A percentile compares a stretch with the other conserved stretches of the same genome.
phyloP scores from a whole-genome alignment of 2,329 filamentous ascomycete genomes.

The Stemphylium lycopersici region DNA sequence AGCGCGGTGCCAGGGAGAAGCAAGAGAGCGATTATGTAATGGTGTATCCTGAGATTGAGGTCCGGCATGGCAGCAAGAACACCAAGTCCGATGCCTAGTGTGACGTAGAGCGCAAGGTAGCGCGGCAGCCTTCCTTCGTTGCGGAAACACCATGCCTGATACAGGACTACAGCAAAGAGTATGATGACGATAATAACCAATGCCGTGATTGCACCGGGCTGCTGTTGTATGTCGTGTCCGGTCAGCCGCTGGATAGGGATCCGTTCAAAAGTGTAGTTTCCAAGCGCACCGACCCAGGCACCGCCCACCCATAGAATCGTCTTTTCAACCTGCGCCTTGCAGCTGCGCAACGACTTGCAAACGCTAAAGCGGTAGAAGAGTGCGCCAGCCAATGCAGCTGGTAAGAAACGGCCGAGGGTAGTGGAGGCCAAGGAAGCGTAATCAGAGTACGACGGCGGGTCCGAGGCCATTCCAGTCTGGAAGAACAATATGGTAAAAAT shows the following conservation, averaged over 20 bases:
- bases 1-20: conserved; percentile 87
- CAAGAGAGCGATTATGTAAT: conserved; percentile 90
- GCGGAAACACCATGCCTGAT: conserved; percentile 44
- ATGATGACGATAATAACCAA: conserved; percentile 42
- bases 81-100: conserved; percentile 78
- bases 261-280: conserved; percentile 41
- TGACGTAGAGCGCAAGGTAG: conserved; percentile 77
- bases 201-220: conserved; percentile 46
- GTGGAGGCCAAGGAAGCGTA: conserved; percentile 42
- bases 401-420: conserved; percentile 41
- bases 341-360: conserved; percentile 32
- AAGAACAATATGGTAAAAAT: conserved; percentile 43
- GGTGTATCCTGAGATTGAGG: conserved; percentile 87
- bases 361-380: conserved; percentile 40
- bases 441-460: conserved; percentile 38
- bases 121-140: conserved; percentile 62
- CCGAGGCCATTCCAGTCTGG: conserved; percentile 46
- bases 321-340: conserved; percentile 46
- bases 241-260: conserved; percentile 47
- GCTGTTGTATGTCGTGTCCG: conserved; percentile 44
- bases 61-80: conserved; percentile 74
- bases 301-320: conserved; percentile 46
- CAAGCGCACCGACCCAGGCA: conserved; percentile 44
- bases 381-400: conserved; percentile 38
- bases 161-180: conserved; percentile 33